Evolutionary conservation across 1,284 basidiomycete species (phyloP).

Genomic region (Melanopsichium pennsylvanicum): DNA sequence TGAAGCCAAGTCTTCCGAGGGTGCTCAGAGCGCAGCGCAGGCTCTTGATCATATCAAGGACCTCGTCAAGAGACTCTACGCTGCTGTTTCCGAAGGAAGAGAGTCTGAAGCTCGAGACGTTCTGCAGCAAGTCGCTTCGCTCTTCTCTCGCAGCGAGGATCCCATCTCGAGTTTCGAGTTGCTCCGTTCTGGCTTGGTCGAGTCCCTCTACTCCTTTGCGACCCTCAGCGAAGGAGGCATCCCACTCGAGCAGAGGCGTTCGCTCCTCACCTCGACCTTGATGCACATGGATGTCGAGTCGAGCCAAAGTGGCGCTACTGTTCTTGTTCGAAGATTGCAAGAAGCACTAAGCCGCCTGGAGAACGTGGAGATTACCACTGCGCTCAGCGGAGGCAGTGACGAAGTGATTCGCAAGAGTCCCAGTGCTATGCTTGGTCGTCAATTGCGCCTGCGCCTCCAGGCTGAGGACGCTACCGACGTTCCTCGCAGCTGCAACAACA

Average conservation of each 20-base stretch:
- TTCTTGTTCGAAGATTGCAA: constrained; percentile 56
- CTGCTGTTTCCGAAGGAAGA: constrained; percentile 68
- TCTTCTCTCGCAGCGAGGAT: constrained; percentile 76
- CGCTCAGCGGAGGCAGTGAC: constrained; percentile 41
- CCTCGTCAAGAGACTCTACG: constrained; percentile 36
- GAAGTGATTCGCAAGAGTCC: constrained; percentile 51
- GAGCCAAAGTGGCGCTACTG: constrained; percentile 29
- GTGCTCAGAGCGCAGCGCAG: constrained; percentile 47
- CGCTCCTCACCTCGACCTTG: constrained; percentile 44
- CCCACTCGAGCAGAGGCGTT: constrained; percentile 34
- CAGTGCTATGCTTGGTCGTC: constrained; percentile 53
- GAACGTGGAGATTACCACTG: constrained; percentile 56
- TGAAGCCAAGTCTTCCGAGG: constrained; percentile 43
- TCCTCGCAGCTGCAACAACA: constrained; percentile 55
- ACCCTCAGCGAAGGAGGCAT: constrained; percentile 69
- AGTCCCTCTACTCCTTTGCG: constrained; percentile 82
- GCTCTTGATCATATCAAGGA: constrained; percentile 53
- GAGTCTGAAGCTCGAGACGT: constrained; percentile 66
- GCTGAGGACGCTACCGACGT: constrained; percentile 56
- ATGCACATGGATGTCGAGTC: constrained; percentile 30
- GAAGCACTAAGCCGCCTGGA: constrained; percentile 61
- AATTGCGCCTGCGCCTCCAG: constrained; percentile 58
- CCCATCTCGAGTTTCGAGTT: constrained; percentile 96
- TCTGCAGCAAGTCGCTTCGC: constrained; percentile 76
- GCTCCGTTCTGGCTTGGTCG: constrained; percentile 89